Evolutionary conservation across 108 stramenopile species (phyloP).

Genomic region (Cyclostephanos tholiformis): DNA sequence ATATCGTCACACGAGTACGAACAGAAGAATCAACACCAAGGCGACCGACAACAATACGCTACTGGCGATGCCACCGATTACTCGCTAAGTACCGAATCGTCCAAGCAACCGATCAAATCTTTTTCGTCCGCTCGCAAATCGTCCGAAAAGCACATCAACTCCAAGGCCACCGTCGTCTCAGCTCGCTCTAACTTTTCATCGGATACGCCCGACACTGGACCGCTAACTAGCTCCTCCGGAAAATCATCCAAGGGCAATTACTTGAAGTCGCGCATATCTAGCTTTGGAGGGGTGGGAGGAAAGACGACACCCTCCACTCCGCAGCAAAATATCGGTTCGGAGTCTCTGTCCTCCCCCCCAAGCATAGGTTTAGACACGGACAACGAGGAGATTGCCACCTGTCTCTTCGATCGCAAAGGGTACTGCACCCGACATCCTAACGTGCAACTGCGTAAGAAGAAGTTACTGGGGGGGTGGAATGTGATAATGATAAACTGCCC

Average conservation of each 20-base stretch:
- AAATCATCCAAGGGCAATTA: constrained; percentile 20
- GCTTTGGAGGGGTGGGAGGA: neutral
- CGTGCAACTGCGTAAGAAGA: constrained; percentile 45
- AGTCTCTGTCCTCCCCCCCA: neutral
- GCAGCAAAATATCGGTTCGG: neutral
- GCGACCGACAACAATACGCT: neutral
- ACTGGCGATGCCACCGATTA: neutral
- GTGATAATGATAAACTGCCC: constrained; percentile 42
- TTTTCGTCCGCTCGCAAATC: neutral
- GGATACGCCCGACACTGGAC: constrained; percentile 21
- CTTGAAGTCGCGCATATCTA: neutral
- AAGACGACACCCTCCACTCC: neutral
- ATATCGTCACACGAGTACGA: neutral
- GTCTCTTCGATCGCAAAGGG: constrained; percentile 32
- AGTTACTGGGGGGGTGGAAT: constrained; percentile 47
- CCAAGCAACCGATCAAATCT: neutral
- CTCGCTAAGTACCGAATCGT: neutral
- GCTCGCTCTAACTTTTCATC: constrained; percentile 7
- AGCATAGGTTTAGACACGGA: neutral
- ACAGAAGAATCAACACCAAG: neutral
- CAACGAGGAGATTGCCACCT: constrained; percentile 25
- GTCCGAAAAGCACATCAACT: neutral
- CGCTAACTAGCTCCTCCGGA: constrained; percentile 7
- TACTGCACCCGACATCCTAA: constrained; percentile 40
- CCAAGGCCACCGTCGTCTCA: neutral